These are phyloP conservation scores for Farysia itapuensis DNA, from an alignment of 1,284 basidiomycete genomes.

Conservation along the genomic window DNA sequence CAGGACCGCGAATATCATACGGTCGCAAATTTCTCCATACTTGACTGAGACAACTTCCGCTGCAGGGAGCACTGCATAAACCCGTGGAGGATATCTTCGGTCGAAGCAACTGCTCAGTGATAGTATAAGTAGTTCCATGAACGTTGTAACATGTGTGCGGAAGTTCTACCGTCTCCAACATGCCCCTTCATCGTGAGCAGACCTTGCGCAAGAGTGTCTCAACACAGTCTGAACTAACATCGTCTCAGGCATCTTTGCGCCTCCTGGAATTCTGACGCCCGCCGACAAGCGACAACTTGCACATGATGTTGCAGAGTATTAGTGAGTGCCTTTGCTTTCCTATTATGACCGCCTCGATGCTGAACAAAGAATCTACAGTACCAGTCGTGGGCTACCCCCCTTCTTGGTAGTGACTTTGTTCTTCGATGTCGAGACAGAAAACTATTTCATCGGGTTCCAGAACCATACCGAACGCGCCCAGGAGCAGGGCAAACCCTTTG, in stretches of 20 bases:
- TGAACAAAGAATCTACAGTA: constrained; percentile 1
- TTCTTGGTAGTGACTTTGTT: constrained; percentile 19
- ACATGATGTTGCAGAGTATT: not conserved
- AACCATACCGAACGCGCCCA: constrained; percentile 4
- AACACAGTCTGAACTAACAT: not conserved
- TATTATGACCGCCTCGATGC: not conserved
- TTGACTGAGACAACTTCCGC: too few relatives aligned
- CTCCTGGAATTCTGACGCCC: not conserved
- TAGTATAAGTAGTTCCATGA: too few relatives aligned
- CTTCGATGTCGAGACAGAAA: constrained; percentile 8
- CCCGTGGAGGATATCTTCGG: too few relatives aligned
- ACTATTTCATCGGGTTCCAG: constrained; percentile 19
- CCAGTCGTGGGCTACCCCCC: constrained; percentile 3
- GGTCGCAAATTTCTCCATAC: too few relatives aligned
- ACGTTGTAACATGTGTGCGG: too few relatives aligned
- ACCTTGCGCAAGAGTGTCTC: not conserved
- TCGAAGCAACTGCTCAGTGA: too few relatives aligned
- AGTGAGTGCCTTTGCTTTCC: constrained; percentile 1
- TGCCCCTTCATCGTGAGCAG: constrained; percentile 1
- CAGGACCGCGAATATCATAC: too few relatives aligned
- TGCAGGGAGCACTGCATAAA: too few relatives aligned
- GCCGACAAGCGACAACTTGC: not conserved
- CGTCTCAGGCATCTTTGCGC: not conserved
- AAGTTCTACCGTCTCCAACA: too few relatives aligned
- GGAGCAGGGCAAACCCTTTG: constrained; percentile 13